A percentile compares a stretch with the other conserved stretches of the same genome.
phyloP scores from a whole-genome alignment of 495 filamentous ascomycete species.

The Tuber aestivum region DNA sequence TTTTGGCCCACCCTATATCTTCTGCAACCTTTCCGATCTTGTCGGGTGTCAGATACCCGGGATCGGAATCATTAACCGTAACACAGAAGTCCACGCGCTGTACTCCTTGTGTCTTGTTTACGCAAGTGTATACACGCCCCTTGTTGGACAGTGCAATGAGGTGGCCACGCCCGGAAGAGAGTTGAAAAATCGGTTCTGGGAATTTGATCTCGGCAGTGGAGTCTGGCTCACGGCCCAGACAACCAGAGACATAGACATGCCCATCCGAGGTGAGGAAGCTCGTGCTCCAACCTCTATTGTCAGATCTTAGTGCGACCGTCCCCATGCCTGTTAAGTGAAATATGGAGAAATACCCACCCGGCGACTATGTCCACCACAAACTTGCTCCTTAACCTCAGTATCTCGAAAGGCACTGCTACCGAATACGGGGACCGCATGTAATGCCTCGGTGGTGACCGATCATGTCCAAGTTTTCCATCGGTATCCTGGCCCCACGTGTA shows the following conservation, averaged over 20 bases:
- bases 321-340: background rate
- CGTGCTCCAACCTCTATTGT: constrained; percentile 35
- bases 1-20: constrained; percentile 19
- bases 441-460: background rate
- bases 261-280: constrained; percentile 34
- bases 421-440: constrained; percentile 1
- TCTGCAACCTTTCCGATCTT: constrained; percentile 13
- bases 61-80: background rate
- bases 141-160: constrained; percentile 34
- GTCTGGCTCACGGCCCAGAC: constrained; percentile 15
- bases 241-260: constrained; percentile 30
- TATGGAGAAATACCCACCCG: constrained; percentile 19
- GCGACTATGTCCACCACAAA: constrained; percentile 33
- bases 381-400: constrained; percentile 18
- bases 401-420: constrained; percentile 25
- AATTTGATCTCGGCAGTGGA: constrained; percentile 13
- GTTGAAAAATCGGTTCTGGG: constrained; percentile 24
- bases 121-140: constrained; percentile 34
- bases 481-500: constrained; percentile 35
- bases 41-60: constrained; percentile 3
- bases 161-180: constrained; percentile 35
- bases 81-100: constrained; percentile 18
- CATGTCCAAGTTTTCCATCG: constrained; percentile 30
- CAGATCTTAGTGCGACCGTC: background rate
- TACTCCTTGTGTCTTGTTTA: constrained; percentile 9